These are phyloP conservation scores for Pholiota molesta DNA, from an alignment of 768 basidiomycete genomes.

Conservation along the genomic window DNA sequence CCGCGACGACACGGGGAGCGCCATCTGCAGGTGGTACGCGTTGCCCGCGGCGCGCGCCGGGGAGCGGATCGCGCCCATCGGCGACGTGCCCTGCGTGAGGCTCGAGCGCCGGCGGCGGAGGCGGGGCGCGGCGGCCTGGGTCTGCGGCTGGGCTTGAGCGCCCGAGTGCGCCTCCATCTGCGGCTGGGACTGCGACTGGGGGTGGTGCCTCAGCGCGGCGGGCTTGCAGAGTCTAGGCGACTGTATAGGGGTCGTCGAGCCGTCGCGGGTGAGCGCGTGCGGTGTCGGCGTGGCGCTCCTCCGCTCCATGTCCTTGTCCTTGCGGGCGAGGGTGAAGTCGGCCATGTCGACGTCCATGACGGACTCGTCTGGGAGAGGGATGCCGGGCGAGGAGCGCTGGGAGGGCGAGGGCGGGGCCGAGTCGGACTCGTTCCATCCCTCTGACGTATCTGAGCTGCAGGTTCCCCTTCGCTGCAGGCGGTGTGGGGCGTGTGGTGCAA, in stretches of 20 bases:
- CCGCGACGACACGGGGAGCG: constrained; percentile 36
- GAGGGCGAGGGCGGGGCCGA: constrained; percentile 22
- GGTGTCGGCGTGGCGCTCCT: constrained; percentile 32
- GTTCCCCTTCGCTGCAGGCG: constrained; percentile 18
- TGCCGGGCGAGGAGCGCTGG: constrained; percentile 11
- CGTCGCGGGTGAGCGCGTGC: constrained; percentile 17
- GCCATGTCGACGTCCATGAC: constrained; percentile 25
- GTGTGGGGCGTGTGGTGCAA: constrained; percentile 45
- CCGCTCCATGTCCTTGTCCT: constrained; percentile 14
- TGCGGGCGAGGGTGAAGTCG: constrained; percentile 1
- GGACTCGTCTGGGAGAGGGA: constrained; percentile 14
- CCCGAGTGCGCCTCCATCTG: constrained; percentile 11
- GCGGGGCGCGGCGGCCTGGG: constrained; percentile 31
- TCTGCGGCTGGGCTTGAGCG: constrained; percentile 10
- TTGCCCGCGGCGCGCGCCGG: constrained; percentile 52
- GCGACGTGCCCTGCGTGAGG: constrained; percentile 53
- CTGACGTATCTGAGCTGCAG: constrained; percentile 22
- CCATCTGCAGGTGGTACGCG: constrained; percentile 53
- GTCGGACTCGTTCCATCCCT: constrained; percentile 23
- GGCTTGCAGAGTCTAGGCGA: constrained; percentile 11
- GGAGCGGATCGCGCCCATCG: constrained; percentile 61
- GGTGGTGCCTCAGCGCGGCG: constrained; percentile 20
- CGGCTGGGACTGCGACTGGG: constrained; percentile 12
- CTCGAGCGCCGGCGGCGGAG: constrained; percentile 68
- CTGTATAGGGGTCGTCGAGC: constrained; percentile 13